Base-by-base conservation (phyloP, 106 monocot species). In the Allium cepa region DNA sequence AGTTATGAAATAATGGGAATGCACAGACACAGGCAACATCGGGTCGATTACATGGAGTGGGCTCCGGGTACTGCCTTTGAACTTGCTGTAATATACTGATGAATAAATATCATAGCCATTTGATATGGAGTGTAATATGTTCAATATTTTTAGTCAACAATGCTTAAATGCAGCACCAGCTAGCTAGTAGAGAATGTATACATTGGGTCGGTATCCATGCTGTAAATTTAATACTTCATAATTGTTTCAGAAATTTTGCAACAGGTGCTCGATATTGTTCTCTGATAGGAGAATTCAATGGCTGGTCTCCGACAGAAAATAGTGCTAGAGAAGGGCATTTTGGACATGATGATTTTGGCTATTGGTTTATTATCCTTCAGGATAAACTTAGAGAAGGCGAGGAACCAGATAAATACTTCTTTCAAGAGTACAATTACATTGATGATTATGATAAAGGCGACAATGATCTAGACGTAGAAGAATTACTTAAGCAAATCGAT, bases 271-370 rank as follows among this genome's bases (percentile, higher is more conserved):
- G 93, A 14, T 99, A 90, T 81, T 90, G 92, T 67, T 78, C 99
- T 26, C 62, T 99, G 56, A 70, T 93, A 73, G 99, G 93, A 15
- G 87, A 92, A 76, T 99, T 99, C 63, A 99, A 99, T 74, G 82
- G 75, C 11, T 99, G 99, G 92, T 93, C 92, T 10, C 87, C 90
- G 36, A 85, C 85, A 67, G 92, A 83, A 73, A 93, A 93, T 70
- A 81, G 82, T 81, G 99, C 99, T 28, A 76, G 87, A 75, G 99
- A 93, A 49, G 99, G 99, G 51, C 80, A 87, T 63, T 93, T 90
- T 52, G 99, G 99, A 1, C 93, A 85, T 67, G 93, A 99, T 87
- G 99, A 99, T 81, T 99, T 93, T 78, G 99, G 99, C 26, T 99
- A 99, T 62, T 99, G 99, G 99, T 84, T 84, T 69, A 83, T 99